A percentile compares a stretch with the other conserved stretches of the same genome.
Conservation (phyloP, 2,329 filamentous ascomycete genomes). For the Trichoderma citrinoviride region DNA sequence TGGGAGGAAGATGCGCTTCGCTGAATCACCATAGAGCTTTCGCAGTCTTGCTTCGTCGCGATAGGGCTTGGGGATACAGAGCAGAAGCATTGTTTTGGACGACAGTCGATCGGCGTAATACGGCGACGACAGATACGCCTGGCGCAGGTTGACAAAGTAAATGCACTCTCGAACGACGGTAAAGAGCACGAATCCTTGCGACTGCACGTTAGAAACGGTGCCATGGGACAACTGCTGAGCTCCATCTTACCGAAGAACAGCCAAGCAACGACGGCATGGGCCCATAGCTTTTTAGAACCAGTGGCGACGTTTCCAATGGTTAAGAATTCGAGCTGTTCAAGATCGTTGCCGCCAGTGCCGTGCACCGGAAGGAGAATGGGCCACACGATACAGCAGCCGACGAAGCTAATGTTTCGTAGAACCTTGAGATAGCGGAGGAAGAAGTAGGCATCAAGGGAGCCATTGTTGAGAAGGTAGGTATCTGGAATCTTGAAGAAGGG, state of each 20-base stretch:
- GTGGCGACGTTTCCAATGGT: slow-evolving; percentile 75
- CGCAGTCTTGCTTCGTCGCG: slow-evolving; percentile 74
- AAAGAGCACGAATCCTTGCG: slow-evolving; percentile 76
- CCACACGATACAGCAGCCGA: slow-evolving; percentile 81
- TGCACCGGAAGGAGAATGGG: slow-evolving; percentile 86
- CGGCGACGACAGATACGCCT: slow-evolving; percentile 86
- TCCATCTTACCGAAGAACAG: slow-evolving; percentile 57
- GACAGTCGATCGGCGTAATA: slow-evolving; percentile 82
- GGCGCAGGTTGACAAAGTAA: slow-evolving; percentile 88
- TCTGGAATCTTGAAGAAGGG: slow-evolving; percentile 69
- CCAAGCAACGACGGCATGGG: slow-evolving; percentile 77
- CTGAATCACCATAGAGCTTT: slow-evolving; percentile 76
- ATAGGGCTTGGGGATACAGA: slow-evolving; percentile 76
- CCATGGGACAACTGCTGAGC: not conserved
- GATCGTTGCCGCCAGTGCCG: slow-evolving; percentile 68
- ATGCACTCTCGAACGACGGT: slow-evolving; percentile 84
- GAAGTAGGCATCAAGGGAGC: slow-evolving; percentile 88
- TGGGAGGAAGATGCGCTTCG: slow-evolving; percentile 81
- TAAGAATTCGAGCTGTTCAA: slow-evolving; percentile 70
- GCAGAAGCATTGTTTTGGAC: slow-evolving; percentile 85
- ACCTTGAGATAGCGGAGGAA: slow-evolving; percentile 70
- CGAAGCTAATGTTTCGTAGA: slow-evolving; percentile 78
- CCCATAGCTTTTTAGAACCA: slow-evolving; percentile 64
- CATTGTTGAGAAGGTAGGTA: slow-evolving; percentile 80
- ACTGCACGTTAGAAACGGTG: not conserved